Percentiles rank a stretch among this genome's conserved stretches.
phyloP scores from a whole-genome alignment of 2,329 filamentous ascomycete species.

The Trichoderma asperellum region DNA sequence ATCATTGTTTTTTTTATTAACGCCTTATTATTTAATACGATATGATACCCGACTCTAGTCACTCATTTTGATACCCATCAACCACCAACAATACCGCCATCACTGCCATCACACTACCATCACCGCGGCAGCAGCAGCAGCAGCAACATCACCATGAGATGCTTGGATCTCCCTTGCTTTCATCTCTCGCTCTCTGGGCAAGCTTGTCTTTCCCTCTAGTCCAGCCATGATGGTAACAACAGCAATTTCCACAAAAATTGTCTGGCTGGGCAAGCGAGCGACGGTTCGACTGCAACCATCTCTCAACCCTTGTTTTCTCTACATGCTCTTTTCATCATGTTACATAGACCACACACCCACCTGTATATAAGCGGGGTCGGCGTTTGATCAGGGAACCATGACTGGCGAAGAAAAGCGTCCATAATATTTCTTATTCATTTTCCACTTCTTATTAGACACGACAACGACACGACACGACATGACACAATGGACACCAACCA shows the following conservation, averaged over 20 bases:
- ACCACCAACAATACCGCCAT: slow-evolving; percentile 1
- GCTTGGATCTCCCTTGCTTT: not conserved
- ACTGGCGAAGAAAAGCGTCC: slow-evolving; percentile 18
- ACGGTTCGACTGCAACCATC: not conserved
- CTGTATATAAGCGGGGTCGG: slow-evolving; percentile 27
- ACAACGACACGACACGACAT: slow-evolving; percentile 22
- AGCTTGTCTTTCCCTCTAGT: not conserved
- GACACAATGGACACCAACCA: slow-evolving; percentile 10
- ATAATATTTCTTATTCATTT: slow-evolving; percentile 20
- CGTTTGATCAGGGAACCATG: slow-evolving; percentile 23
- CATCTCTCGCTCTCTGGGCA: not conserved
- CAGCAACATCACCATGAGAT: not conserved
- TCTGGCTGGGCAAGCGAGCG: not conserved
- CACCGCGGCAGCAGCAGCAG: not conserved
- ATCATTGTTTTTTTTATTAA: slow-evolving; percentile 11
- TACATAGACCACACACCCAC: slow-evolving; percentile 27
- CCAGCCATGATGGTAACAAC: not conserved
- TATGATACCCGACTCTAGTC: slow-evolving; percentile 30
- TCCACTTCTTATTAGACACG: slow-evolving; percentile 12
- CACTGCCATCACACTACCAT: not conserved
- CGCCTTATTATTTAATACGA: slow-evolving; percentile 29
- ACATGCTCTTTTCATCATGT: slow-evolving; percentile 27
- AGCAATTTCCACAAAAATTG: not conserved
- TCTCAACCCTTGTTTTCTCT: slow-evolving; percentile 20
- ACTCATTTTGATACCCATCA: slow-evolving; percentile 17